Evolutionary conservation across 805 yeast genomes (phyloP).

Genomic region (Suhomyces prunicola): DNA sequence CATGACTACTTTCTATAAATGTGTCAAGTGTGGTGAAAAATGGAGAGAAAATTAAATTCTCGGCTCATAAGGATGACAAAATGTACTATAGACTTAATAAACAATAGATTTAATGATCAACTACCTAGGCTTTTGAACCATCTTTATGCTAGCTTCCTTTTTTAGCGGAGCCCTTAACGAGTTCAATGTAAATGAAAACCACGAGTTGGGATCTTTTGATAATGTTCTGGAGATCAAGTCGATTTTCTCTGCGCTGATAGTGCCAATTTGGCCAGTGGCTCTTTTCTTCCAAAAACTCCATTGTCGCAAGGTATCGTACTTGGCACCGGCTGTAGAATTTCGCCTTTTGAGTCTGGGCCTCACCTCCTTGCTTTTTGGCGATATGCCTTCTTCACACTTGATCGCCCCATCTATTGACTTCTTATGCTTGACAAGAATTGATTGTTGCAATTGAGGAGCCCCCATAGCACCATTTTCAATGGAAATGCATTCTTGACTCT

Average conservation of each 20-base stretch:
- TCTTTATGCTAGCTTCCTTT: not conserved
- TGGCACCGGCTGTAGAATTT: not conserved
- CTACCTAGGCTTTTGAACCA: not conserved
- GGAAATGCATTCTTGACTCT: not conserved
- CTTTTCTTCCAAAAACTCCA: not conserved
- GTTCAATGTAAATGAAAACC: constrained; percentile 9
- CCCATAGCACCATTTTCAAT: not conserved
- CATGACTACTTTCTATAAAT: constrained; percentile 96
- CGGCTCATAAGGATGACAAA: not conserved
- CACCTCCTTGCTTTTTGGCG: not conserved
- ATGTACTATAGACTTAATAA: not conserved
- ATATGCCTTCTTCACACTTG: not conserved
- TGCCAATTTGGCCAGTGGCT: not conserved
- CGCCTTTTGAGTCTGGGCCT: not conserved
- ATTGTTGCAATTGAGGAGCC: not conserved
- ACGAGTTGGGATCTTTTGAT: constrained; percentile 7
- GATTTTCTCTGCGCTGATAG: not conserved
- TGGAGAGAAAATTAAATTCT: constrained; percentile 84
- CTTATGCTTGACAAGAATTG: not conserved
- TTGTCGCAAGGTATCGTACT: not conserved
- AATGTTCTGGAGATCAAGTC: not conserved
- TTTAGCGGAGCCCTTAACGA: not conserved
- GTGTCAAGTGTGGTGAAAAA: constrained; percentile 88
- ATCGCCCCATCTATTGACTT: not conserved
- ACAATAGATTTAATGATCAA: not conserved